Conservation (phyloP, 2,329 filamentous ascomycete genomes). For the Neopestalotiopsis sp. region DNA sequence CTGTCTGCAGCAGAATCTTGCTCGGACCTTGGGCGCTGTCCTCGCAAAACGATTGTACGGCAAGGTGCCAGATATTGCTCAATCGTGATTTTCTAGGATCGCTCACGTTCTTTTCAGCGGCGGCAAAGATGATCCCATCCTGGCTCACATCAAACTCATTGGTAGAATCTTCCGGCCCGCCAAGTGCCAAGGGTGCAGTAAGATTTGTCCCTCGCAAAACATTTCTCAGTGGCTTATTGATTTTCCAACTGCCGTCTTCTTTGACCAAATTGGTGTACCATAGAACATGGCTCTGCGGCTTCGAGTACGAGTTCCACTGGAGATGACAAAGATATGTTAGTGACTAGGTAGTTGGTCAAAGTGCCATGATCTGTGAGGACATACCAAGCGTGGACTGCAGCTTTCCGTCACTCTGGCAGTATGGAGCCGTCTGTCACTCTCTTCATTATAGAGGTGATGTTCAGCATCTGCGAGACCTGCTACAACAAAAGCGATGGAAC, state of each 20-base stretch:
- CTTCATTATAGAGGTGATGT: conserved; percentile 39
- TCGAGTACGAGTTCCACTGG: conserved; percentile 40
- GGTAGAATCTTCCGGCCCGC: conserved; percentile 28
- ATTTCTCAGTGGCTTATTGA: conserved; percentile 39
- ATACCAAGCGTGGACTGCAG: conserved; percentile 39
- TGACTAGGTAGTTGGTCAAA: too few relatives aligned
- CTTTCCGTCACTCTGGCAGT: conserved; percentile 42
- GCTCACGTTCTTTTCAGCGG: conserved; percentile 26
- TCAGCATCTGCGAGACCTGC: conserved; percentile 38
- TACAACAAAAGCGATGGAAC: conserved; percentile 41
- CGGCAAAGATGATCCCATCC: conserved; percentile 42
- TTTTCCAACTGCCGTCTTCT: conserved; percentile 35
- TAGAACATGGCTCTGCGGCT: conserved; percentile 39
- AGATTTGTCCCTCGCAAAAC: conserved; percentile 37
- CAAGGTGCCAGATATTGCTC: conserved; percentile 39
- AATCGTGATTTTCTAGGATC: conserved; percentile 23
- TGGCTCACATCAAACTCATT: conserved; percentile 40
- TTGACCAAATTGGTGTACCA: conserved; percentile 44
- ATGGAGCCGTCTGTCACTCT: conserved; percentile 29
- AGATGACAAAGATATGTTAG: background rate
- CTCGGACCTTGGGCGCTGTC: conserved; percentile 28
- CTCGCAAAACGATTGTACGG: conserved; percentile 38
- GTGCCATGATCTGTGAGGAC: conserved; percentile 20
- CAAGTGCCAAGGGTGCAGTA: conserved; percentile 37
- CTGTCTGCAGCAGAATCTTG: conserved; percentile 29